Base-by-base conservation (phyloP, 2,329 filamentous ascomycete genomes). In the Eutypa lata region DNA sequence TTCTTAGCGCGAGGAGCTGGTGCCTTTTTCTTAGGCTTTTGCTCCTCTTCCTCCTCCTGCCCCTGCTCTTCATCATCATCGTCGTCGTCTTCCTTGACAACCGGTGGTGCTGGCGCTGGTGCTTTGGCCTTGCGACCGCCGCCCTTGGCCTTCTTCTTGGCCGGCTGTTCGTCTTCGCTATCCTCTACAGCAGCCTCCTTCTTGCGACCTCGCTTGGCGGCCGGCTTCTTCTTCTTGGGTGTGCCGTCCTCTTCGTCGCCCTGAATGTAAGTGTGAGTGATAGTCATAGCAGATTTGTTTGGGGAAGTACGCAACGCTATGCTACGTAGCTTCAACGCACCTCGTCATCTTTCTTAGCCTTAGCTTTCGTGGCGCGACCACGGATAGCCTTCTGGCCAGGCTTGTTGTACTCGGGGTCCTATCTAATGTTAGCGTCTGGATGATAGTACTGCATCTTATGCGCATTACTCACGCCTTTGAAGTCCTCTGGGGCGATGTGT, bases 401-500 rank as follows among this genome's bases (percentile, higher is more conserved):
- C 19, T 81, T 77, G 67, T 94, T 95, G 73, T 83, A 81, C 65
- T 89, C 87, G 3, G 82, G 75, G 59, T 95, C 90, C 89, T 94
- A 60, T 43, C 6, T 13, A 33, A 10, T 4, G 48, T 48, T 35
- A 24, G 53, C 55, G 24, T 52, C 33, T 52, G 22, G 21, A 14
- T 28, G 7, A n/a, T 28, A 31, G 22, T 8, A 26, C 22, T 18
- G 16, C 19, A 8, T 45, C 16, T 7, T 3, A 16, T 28, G 22
- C 16, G 16, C 22, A 61, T 22, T 31, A 76, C 88, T 73, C 80
- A 96, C 91, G 13, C 91, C 91, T 33, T 88, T 93, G 84, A 91
- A 97, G 62, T 97, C 93, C 49, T 90, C 87, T 42, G 90, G 80
- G 60, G 89, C 87, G 62, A 97, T 87, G 63, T 94, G 89, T 22